Evolutionary conservation across 495 filamentous ascomycete species (phyloP), one percentile per base, ranked within the genome.

Genomic region (Tuber microsphaerosporum): DNA sequence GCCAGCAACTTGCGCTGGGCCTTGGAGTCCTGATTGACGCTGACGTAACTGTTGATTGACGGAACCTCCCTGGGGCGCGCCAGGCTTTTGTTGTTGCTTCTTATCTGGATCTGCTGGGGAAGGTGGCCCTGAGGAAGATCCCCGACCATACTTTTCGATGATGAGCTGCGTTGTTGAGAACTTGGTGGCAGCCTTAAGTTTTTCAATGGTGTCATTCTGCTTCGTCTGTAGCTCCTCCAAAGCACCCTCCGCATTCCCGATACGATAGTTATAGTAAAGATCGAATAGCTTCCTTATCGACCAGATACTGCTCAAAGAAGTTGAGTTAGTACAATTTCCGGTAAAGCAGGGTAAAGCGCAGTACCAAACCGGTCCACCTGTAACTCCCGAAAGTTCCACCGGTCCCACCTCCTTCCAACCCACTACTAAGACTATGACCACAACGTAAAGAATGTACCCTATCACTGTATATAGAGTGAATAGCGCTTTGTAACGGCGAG

Each of bases 131-230:
- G 22, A 31, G 68, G 42, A 43, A 44, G 68, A 44, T 43, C 87
- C 85, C 0, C 89, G 92, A 51, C 92, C 94, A 83, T 99, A 99
- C 82, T 97, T 99, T 81, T 98, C 92, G 3, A 99, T 88, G 71
- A 99, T 84, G 80, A 97, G 89, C 82, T 96, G 92, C 22, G 95
- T 99, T 10, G 94, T 93, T 84, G 97, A 91, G 85, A 96, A 99
- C 82, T 92, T 97, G 46, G 95, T 99, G 31, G 94, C 94, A 43
- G 89, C 88, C 84, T 98, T 99, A 71, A 99, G 89, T 84, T 93
- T 94, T 81, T 96, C 92, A 77, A 99, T 97, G 1, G 94, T 96
- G 80, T 90, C 89, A 72, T 91, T 88, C 69, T 94, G 89, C 84
- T 97, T 91, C 74, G 88, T 87, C 72, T 94, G 87, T 17, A 93